Evolutionary conservation across 2,329 filamentous ascomycete genomes (phyloP), one percentile per base, ranked within the genome.

Genomic region (Trichoderma atroviride): DNA sequence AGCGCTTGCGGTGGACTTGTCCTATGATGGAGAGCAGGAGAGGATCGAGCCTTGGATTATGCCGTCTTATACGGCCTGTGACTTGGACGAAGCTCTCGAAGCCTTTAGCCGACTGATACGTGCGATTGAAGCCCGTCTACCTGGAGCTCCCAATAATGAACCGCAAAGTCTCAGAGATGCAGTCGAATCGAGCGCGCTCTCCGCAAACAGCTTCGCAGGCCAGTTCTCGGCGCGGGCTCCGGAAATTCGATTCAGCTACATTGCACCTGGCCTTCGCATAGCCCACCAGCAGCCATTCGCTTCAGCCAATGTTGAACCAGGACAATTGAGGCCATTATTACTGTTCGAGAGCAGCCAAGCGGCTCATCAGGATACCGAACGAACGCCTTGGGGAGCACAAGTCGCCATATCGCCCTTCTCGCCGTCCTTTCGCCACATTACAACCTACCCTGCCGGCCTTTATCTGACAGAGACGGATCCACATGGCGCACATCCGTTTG

Each of bases 221-320:
- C 55, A 24, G 9, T 67, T 67, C 22, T 27, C 58, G 40, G 40
- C 37, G 40, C 29, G 40, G 40, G 55, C 64, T 29, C 55, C n/a
- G 14, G 55, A 59, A 14, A 16, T 29, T 59, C 64, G 64, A 31
- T 67, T 67, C 50, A 13, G 55, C n/a, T 31, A 59, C 1, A 52
- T 67, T 10, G 64, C 64, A 37, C 64, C 64, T 27, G 64, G 64
- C 40, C 64, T 67, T 59, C n/a, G 64, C 27, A 59, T 67, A 59
- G 64, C 64, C 22, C 55, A 22, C 29, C 64, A 59, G 10, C 64
- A 67, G 29, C 64, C 64, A 29, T 67, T 67, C 31, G 50, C 55
- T n/a, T 52, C 55, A 27, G 16, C 52, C 22, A 31, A 67, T 35
- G 40, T 67, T 33, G 55, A 67, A 27, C 24, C 22, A 58, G 55